These are phyloP conservation scores for Basidiobolus meristosporus DNA, from an alignment of 371 early-diverging fungal species.

Conservation along the genomic window DNA sequence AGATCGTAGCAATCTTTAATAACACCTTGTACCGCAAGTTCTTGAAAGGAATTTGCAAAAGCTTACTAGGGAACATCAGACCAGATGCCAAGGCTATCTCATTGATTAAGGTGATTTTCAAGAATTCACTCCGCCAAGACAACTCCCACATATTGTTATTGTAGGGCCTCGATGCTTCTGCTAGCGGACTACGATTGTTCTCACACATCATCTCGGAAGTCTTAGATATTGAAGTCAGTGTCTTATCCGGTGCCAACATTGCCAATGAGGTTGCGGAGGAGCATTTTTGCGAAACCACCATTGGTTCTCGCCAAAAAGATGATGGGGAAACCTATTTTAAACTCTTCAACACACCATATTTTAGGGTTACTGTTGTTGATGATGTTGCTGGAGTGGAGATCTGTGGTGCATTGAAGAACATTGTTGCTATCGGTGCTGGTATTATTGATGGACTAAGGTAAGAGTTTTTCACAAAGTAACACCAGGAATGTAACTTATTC, in stretches of 20 bases:
- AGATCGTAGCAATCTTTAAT: too few species aligned
- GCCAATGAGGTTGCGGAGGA: slow-evolving; percentile 92
- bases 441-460: slow-evolving; percentile 60
- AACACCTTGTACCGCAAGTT: too few species aligned
- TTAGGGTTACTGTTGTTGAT: slow-evolving; percentile 61
- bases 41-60: slow-evolving; percentile 60
- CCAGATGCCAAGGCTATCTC: slow-evolving; percentile 74
- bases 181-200: slow-evolving; percentile 57
- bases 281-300: slow-evolving; percentile 89
- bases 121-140: not conserved
- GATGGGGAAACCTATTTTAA: slow-evolving; percentile 59
- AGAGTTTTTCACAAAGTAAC: too few species aligned
- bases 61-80: slow-evolving; percentile 48
- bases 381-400: slow-evolving; percentile 91
- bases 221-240: slow-evolving; percentile 58
- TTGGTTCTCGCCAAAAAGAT: slow-evolving; percentile 44
- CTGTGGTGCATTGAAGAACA: slow-evolving; percentile 97
- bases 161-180: slow-evolving; percentile 62
- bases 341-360: slow-evolving; percentile 77
- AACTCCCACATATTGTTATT: not conserved
- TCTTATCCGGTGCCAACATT: slow-evolving; percentile 97
- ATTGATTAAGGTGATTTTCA: slow-evolving; percentile 47
- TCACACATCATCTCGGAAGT: slow-evolving; percentile 69
- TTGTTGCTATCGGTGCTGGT: slow-evolving; percentile 95
- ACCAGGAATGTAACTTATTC: too few species aligned